phyloP scores from a whole-genome alignment of 1,284 basidiomycete species.

The Cerrena zonata region DNA sequence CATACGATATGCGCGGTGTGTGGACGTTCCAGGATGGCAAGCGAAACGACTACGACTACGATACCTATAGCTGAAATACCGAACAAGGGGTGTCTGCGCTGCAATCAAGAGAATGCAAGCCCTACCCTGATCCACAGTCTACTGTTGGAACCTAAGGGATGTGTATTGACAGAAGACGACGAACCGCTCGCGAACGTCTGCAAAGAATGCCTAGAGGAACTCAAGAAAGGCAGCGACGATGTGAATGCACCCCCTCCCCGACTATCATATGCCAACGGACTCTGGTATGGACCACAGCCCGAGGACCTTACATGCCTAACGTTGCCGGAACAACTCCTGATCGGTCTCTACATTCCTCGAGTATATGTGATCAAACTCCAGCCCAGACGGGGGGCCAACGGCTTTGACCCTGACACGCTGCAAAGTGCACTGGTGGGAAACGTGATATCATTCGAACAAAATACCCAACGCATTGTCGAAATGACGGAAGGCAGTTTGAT shows the following conservation, averaged over 20 bases:
- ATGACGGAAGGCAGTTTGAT: constrained; percentile 31
- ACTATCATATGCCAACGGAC: neutral
- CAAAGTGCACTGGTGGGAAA: constrained; percentile 29
- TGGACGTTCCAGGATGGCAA: neutral
- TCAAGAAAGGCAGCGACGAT: neutral
- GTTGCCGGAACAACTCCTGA: constrained; percentile 13
- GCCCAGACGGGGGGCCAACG: constrained; percentile 12
- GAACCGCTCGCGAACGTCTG: neutral
- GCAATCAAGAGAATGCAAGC: neutral
- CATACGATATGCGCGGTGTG: neutral
- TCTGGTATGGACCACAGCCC: neutral
- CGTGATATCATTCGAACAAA: constrained; percentile 27
- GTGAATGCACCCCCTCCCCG: neutral
- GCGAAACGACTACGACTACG: neutral
- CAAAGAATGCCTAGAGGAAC: neutral
- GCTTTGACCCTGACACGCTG: constrained; percentile 10
- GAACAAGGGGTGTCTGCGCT: neutral
- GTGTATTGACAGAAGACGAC: neutral
- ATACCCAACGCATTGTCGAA: constrained; percentile 17
- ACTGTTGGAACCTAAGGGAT: neutral
- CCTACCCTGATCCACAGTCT: neutral
- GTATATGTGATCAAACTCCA: constrained; percentile 28
- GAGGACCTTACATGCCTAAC: neutral
- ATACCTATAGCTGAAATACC: neutral
- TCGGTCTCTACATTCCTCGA: constrained; percentile 24